Conservation (phyloP, 2,329 filamentous ascomycete genomes). For the Thermoascus crustaceus region DNA sequence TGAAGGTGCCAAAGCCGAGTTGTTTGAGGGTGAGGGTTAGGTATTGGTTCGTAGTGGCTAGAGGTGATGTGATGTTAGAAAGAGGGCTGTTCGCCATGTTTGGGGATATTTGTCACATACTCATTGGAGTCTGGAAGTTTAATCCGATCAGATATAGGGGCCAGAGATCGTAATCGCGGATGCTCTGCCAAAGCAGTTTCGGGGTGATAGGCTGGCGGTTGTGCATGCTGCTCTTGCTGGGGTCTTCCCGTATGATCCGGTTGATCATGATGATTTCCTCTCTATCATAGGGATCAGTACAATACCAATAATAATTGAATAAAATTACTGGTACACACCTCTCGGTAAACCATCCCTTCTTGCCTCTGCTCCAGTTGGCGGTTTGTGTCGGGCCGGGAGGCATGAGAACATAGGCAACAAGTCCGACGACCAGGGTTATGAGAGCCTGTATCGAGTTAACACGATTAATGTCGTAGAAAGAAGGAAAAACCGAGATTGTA, state of each 20-base stretch:
- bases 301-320: too few relatives aligned
- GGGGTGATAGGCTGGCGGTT: conserved; percentile 44
- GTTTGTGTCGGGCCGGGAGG: conserved; percentile 55
- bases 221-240: conserved; percentile 49
- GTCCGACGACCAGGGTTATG: conserved; percentile 17
- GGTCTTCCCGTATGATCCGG: conserved; percentile 45
- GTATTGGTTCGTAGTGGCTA: conserved; percentile 20
- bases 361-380: conserved; percentile 21
- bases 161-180: conserved; percentile 48
- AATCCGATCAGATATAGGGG: background rate
- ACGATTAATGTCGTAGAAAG: conserved; percentile 34
- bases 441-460: conserved; percentile 11
- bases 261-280: conserved; percentile 63
- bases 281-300: too few relatives aligned
- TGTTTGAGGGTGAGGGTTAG: conserved; percentile 38
- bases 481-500: conserved; percentile 25
- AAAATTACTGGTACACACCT: conserved; percentile 26
- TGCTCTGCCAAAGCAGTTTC: conserved; percentile 40
- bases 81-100: background rate
- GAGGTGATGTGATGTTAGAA: background rate
- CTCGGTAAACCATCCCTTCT: conserved; percentile 56
- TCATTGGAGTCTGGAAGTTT: conserved; percentile 1
- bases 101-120: background rate
- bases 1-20: conserved; percentile 28
- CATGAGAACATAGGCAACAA: conserved; percentile 41